These are phyloP conservation scores for Blepharisma japonicum DNA, from an alignment of 73 alveolate species.

Conservation along the genomic window DNA sequence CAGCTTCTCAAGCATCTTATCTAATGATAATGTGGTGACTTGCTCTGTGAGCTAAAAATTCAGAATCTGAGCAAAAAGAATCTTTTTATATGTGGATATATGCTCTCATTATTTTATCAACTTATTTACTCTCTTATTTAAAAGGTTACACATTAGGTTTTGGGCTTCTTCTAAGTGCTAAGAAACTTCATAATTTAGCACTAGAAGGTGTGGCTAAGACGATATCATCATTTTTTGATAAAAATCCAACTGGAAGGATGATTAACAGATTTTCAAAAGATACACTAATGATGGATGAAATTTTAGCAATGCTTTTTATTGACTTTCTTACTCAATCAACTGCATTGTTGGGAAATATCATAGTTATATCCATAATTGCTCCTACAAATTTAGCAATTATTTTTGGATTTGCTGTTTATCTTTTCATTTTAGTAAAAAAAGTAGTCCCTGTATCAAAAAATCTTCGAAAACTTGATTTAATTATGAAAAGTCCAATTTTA, in stretches of 20 bases:
- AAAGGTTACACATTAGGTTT: not conserved
- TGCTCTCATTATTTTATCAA: not conserved
- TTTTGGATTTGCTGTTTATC: not conserved
- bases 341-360: slow-evolving; percentile 37
- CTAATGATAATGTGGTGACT: not conserved
- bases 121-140: not conserved
- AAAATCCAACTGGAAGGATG: slow-evolving; percentile 85
- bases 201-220: not conserved
- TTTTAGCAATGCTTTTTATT: not conserved
- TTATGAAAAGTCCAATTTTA: slow-evolving; percentile 82
- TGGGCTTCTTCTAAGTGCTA: not conserved
- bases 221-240: slow-evolving; percentile 67
- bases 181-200: not conserved
- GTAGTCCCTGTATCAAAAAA: slow-evolving; percentile 31
- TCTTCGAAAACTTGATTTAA: slow-evolving; percentile 74
- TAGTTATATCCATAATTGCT: slow-evolving; percentile 30
- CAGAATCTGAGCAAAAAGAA: not conserved
- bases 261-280: slow-evolving; percentile 85
- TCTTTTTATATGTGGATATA: not conserved
- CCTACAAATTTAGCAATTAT: not conserved
- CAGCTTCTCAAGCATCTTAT: not conserved
- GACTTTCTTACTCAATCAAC: not conserved
- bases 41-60: not conserved
- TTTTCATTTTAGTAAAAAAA: not conserved
- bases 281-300: slow-evolving; percentile 36